Percentiles rank a stretch among this genome's conserved stretches.
Evolutionary conservation across 345 rosid species (phyloP).

Genomic region (Cardamine occulta): DNA sequence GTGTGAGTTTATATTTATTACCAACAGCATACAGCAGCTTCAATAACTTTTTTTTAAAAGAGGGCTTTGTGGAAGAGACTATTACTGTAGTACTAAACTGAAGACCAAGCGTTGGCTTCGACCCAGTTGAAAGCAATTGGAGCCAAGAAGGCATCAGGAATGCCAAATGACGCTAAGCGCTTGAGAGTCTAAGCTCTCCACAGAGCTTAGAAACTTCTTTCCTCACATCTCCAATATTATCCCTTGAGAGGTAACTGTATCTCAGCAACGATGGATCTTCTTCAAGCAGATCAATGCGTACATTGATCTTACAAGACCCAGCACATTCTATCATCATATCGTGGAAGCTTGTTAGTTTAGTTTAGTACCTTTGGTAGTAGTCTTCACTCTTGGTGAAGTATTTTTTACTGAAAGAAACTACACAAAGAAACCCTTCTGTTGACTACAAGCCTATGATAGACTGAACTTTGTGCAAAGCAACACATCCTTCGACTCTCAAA

Average conservation of each 20-base stretch:
- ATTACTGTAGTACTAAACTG: slow-evolving; percentile 41
- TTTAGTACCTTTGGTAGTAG: slow-evolving; percentile 5
- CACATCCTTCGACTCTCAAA: too few species aligned
- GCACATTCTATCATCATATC: slow-evolving; percentile 51
- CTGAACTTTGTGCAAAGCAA: too few species aligned
- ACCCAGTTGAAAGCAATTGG: slow-evolving; percentile 93
- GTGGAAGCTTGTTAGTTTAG: neutral
- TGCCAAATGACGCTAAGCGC: slow-evolving; percentile 74
- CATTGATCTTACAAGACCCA: slow-evolving; percentile 67
- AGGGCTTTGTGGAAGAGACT: neutral
- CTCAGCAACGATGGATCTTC: slow-evolving; percentile 80
- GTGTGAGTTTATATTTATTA: too few species aligned
- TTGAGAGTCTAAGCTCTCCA: slow-evolving; percentile 76
- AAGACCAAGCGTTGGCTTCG: slow-evolving; percentile 80
- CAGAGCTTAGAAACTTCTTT: slow-evolving; percentile 72
- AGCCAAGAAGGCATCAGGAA: slow-evolving; percentile 77
- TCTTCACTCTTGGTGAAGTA: neutral
- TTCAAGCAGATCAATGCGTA: slow-evolving; percentile 64
- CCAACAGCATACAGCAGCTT: slow-evolving; percentile 18
- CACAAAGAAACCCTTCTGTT: neutral
- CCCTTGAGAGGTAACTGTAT: slow-evolving; percentile 68
- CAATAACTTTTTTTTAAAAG: neutral
- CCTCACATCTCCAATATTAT: slow-evolving; percentile 63
- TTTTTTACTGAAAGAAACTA: neutral
- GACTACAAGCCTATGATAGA: too few species aligned